Base-by-base conservation (phyloP, 768 basidiomycete genomes). In the Lentinula lateritia region DNA sequence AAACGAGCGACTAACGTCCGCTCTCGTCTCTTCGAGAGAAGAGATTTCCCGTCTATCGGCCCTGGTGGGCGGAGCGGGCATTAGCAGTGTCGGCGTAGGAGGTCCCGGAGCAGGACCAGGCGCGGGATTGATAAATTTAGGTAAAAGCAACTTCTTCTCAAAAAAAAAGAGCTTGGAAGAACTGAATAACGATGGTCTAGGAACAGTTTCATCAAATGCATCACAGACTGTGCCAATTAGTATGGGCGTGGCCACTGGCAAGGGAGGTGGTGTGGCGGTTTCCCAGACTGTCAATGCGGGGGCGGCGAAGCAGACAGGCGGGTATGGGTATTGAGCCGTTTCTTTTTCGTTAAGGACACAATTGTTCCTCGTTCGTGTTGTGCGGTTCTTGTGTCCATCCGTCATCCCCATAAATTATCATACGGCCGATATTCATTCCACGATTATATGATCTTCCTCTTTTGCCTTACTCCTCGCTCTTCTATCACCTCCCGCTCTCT, bases 1-100 rank as follows among this genome's bases (percentile, higher is more conserved):
- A 75, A 99, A 99, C 75, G 96, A 98, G 72, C 87, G 93, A 23
- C 85, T 99, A 28, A 89, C 92, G 36, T 81, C 85, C 8, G 94
- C 94, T 8, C 87, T 98, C 32, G 87, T 92, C 41, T 84, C 89
- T 5, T 88, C 95, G 16, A 86, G 93, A 45, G 96, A 98, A 71
- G 96, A 99, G 75, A 90, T 98, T 56, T 86, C 90, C 9, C 85
- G 95, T 2, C 80, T 99, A 0, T 83, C 84, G 1, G 80, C 89
- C 1, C 80, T 91, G 38, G 87, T 91, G 0, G 87, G 88, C 4
- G 82, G 79, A n/a, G 78, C 81, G 0, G 86, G 82, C 41, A 82
- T 89, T 60, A 23, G 46, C 2, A 32, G 50, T 12, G 50, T 36
- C 9, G 34, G 50, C 1, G 13, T 36, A 0, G 86, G 73, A 10